Base-by-base conservation (phyloP, 164 flowering plant genomes). In the Cinnamomum chago region DNA sequence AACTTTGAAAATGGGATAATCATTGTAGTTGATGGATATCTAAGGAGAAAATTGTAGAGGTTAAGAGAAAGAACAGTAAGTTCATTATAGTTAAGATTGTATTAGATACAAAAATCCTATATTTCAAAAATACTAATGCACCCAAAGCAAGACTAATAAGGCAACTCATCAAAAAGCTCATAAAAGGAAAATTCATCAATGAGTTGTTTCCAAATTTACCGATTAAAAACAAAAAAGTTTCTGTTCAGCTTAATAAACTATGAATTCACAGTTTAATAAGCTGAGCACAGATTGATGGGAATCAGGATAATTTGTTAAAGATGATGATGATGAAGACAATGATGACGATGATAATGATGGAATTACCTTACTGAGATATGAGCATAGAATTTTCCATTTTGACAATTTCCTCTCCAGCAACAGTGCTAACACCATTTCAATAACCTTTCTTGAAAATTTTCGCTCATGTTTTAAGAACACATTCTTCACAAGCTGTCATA, bases 401-500 rank as follows among this genome's bases (percentile, higher is more conserved):
- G 84, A 74, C 72, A 82, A 33, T 51, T 35, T 71, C 77, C 79
- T 76, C 73, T 82, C 82, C 76, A 82, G 11, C 50, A 75, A 22
- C 66, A 79, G 28, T 13, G 84, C 78, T 76, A 79, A 50, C n/a
- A 72, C 25, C 72, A 77, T 70, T 65, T 82, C 84, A 27, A 76
- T 27, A 58, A 71, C 58, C 65, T 82, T 82, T 68, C 84, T 79
- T 24, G 81, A 74, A n/a, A 79, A 65, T 13, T 76, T 82, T 3
- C 78, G 78, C 28, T 82, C 82, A 71, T 65, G 75, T 18, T 58
- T 76, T 67, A 82, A 67, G 9, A 79, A 75, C 52, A 58, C 74
- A 71, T 82, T 82, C 72, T 79, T 82, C 76, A 82, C 84, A 51
- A 82, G 84, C 84, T 82, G 76, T 47, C 67, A 73, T 23, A 55